phyloP scores from a whole-genome alignment of 108 stramenopile genomes.

The Cyclotella sp. region DNA sequence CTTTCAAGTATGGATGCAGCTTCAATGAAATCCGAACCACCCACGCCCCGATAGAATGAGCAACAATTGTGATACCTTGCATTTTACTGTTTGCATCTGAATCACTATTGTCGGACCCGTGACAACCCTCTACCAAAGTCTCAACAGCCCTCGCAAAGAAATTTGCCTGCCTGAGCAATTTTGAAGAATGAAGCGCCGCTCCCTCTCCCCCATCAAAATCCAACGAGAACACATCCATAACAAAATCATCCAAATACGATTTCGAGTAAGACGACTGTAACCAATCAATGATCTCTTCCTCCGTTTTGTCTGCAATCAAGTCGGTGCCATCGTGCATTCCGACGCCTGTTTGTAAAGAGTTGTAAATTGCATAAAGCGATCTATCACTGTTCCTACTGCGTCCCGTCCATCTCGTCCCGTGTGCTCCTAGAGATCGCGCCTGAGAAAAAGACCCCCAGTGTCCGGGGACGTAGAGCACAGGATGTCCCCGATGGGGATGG shows the following conservation, averaged over 20 bases:
- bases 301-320: not conserved
- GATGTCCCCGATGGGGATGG: conserved; percentile 40
- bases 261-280: conserved; percentile 11
- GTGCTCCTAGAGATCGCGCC: conserved; percentile 78
- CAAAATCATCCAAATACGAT: conserved; percentile 47
- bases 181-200: conserved; percentile 70
- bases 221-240: conserved; percentile 77
- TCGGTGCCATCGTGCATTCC: conserved; percentile 41
- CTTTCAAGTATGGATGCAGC: conserved; percentile 27
- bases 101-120: conserved; percentile 8
- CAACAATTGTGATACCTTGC: conserved; percentile 61
- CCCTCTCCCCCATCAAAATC: conserved; percentile 83
- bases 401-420: conserved; percentile 76
- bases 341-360: conserved; percentile 24
- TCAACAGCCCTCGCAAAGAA: conserved; percentile 61
- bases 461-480: conserved; percentile 82
- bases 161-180: conserved; percentile 60
- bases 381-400: not conserved
- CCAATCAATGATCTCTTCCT: conserved; percentile 18
- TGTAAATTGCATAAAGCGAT: conserved; percentile 32
- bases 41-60: conserved; percentile 81
- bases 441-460: conserved; percentile 83
- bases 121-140: conserved; percentile 49
- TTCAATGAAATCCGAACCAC: conserved; percentile 59
- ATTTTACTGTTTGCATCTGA: not conserved